These are phyloP conservation scores for Apostasia ramifera DNA, from an alignment of 106 monocot species.

Conservation along the genomic window DNA sequence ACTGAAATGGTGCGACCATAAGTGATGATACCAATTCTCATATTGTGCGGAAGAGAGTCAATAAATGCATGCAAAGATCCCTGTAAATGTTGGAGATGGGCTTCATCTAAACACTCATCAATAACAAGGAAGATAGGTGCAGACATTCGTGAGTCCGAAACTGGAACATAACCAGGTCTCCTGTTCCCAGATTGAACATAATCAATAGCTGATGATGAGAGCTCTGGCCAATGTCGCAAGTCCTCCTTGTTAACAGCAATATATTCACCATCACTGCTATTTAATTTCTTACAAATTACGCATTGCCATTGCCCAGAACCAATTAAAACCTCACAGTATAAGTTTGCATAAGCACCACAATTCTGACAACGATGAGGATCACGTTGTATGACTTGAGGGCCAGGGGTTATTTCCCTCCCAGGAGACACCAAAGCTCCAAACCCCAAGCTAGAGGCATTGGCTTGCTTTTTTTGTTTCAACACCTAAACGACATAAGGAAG, in stretches of 20 bases:
- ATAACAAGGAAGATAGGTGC: constrained; percentile 85
- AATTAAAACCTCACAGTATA: constrained; percentile 68
- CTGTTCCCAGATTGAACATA: constrained; percentile 74
- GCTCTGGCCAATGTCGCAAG: constrained; percentile 61
- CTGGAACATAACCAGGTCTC: constrained; percentile 68
- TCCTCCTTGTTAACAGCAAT: constrained; percentile 57
- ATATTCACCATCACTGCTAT: constrained; percentile 71
- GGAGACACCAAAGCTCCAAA: constrained; percentile 93
- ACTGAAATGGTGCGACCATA: constrained; percentile 95
- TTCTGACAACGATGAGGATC: constrained; percentile 83
- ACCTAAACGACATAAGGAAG: constrained; percentile 32
- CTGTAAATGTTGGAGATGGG: constrained; percentile 87
- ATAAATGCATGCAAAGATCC: constrained; percentile 97
- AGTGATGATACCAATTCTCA: constrained; percentile 78
- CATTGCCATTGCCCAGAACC: constrained; percentile 97
- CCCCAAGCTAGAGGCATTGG: constrained; percentile 72
- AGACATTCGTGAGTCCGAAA: constrained; percentile 62
- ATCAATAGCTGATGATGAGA: constrained; percentile 60
- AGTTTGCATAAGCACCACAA: constrained; percentile 85
- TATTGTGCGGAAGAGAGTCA: constrained; percentile 71
- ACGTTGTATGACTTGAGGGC: constrained; percentile 67
- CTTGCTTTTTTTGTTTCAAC: constrained; percentile 67
- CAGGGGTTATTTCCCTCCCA: constrained; percentile 71
- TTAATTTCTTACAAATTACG: constrained; percentile 79
- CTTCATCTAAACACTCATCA: constrained; percentile 96